These are phyloP conservation scores for Myriosclerotinia duriaeana DNA, from an alignment of 2,329 filamentous ascomycete species.

Conservation along the genomic window DNA sequence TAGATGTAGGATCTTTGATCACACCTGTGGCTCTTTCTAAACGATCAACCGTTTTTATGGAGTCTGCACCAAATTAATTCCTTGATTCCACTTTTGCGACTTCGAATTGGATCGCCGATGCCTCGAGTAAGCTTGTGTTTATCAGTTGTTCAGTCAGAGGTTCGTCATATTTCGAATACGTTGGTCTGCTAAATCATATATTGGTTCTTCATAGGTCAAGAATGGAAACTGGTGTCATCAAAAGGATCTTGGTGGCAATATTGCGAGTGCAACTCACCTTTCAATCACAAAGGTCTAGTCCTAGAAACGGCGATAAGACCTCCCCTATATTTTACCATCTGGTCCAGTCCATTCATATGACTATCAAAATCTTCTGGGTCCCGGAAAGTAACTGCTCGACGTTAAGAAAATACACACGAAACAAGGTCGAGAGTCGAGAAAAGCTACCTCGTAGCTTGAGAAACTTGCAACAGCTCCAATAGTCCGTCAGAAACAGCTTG, in stretches of 20 bases:
- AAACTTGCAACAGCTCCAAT: slow-evolving; percentile 16
- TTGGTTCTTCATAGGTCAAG: slow-evolving; percentile 18
- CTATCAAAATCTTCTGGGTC: not conserved
- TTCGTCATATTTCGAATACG: slow-evolving; percentile 9
- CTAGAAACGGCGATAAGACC: not conserved
- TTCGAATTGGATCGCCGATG: not conserved
- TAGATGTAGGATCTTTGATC: slow-evolving; percentile 6
- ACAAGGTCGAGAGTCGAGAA: not conserved
- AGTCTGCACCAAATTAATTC: slow-evolving; percentile 8
- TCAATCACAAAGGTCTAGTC: slow-evolving; percentile 3
- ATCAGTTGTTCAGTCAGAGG: not conserved
- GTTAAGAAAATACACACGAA: not conserved
- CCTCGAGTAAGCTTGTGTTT: not conserved
- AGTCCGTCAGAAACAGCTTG: slow-evolving; percentile 3
- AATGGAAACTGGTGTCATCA: not conserved
- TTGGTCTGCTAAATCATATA: slow-evolving; percentile 11
- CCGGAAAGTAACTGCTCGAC: slow-evolving; percentile 9
- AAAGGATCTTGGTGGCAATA: not conserved
- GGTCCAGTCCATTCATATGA: slow-evolving; percentile 8
- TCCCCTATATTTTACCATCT: slow-evolving; percentile 5
- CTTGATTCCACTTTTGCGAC: not conserved
- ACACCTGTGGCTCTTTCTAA: slow-evolving; percentile 8
- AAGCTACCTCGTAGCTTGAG: slow-evolving; percentile 5
- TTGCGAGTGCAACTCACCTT: not conserved
- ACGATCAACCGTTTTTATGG: slow-evolving; percentile 15